phyloP scores from a whole-genome alignment of 257 asterid genomes.

The Parsonsia alboflavescens region DNA sequence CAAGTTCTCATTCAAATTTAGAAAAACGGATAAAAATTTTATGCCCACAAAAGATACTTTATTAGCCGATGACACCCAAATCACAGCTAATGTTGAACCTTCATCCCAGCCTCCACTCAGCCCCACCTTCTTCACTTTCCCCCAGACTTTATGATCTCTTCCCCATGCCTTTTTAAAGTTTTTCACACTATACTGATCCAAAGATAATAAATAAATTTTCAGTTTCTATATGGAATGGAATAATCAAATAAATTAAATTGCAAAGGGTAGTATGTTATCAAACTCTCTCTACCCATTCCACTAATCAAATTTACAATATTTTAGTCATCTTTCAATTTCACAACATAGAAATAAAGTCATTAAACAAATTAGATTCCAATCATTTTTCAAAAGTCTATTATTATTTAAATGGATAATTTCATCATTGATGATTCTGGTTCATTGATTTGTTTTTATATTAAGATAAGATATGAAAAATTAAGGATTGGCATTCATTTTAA shows the following conservation, averaged over 20 bases:
- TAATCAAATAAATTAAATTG: not conserved
- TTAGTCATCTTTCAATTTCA: no score
- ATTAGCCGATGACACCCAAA: not conserved
- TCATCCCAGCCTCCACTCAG: not conserved
- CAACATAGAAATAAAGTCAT: no score
- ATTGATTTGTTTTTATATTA: no score
- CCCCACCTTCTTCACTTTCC: conserved; percentile 13
- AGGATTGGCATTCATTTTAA: no score
- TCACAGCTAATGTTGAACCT: conserved; percentile 8
- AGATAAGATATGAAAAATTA: no score
- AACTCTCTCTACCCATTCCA: no score
- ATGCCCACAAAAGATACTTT: not conserved
- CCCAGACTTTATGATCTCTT: not conserved
- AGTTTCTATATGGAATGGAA: not conserved
- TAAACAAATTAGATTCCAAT: no score
- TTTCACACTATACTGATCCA: not conserved
- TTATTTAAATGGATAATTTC: no score
- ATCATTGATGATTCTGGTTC: no score
- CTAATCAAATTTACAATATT: no score
- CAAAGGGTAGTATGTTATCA: no score
- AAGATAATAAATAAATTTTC: not conserved
- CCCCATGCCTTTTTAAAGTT: not conserved
- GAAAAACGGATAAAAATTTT: not conserved
- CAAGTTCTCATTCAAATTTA: not conserved
- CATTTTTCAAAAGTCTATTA: no score